phyloP scores from a whole-genome alignment of 2,329 filamentous ascomycete species.

The Phaeosphaeriaceae sp. region DNA sequence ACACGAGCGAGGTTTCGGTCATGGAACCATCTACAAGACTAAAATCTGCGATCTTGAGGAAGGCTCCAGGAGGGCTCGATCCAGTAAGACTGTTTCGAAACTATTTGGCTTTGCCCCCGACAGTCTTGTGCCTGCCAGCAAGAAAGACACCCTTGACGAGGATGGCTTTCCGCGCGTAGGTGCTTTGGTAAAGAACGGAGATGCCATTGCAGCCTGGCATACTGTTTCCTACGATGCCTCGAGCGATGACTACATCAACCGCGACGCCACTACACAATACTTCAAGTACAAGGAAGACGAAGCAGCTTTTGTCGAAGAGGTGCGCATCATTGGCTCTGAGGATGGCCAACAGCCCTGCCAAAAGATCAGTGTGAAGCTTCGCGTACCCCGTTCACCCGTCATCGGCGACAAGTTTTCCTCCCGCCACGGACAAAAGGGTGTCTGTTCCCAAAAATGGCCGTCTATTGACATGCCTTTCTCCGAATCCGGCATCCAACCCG shows the following conservation, averaged over 20 bases:
- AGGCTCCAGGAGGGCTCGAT: slow-evolving; percentile 69
- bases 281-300: slow-evolving; percentile 96
- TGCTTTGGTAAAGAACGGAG: slow-evolving; percentile 77
- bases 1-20: slow-evolving; percentile 92
- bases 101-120: slow-evolving; percentile 91
- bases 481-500: slow-evolving; percentile 94
- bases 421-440: slow-evolving; percentile 97
- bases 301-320: slow-evolving; percentile 87
- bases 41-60: slow-evolving; percentile 90
- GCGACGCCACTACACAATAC: slow-evolving; percentile 84
- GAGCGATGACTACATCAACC: slow-evolving; percentile 80
- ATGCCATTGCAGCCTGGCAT: slow-evolving; percentile 88
- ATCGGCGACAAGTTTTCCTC: slow-evolving; percentile 99
- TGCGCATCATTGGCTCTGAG: slow-evolving; percentile 87
- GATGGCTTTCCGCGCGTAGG: slow-evolving; percentile 89
- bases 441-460: slow-evolving; percentile 95
- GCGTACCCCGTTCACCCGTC: slow-evolving; percentile 85
- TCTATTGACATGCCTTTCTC: slow-evolving; percentile 94
- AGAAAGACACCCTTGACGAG: slow-evolving; percentile 77
- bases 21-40: slow-evolving; percentile 97
- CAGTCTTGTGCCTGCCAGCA: slow-evolving; percentile 72
- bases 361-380: slow-evolving; percentile 89
- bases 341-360: slow-evolving; percentile 83
- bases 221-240: slow-evolving; percentile 77
- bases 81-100: slow-evolving; percentile 74